phyloP scores from a whole-genome alignment of 75 land plant species.

The Isoetes taiwanensis region DNA sequence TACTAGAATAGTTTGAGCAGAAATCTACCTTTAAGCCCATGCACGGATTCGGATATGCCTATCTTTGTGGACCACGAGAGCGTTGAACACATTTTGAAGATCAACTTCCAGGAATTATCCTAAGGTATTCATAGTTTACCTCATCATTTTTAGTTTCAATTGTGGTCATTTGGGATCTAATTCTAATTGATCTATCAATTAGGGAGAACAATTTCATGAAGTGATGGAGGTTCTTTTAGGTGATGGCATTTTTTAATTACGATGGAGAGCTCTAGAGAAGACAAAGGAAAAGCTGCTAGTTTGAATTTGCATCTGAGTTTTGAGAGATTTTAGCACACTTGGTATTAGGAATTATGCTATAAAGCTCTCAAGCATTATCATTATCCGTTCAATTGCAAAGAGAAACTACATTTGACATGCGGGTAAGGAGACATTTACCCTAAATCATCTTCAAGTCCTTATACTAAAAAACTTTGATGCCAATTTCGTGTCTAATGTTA shows the following conservation, averaged over 20 bases:
- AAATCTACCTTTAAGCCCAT: too few relatives aligned
- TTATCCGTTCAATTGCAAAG: not conserved
- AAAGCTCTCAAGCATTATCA: not conserved
- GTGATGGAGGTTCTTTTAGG: constrained; percentile 1
- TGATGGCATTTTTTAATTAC: not conserved
- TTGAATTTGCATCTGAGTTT: not conserved
- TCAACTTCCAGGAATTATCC: too few relatives aligned
- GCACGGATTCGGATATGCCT: too few relatives aligned
- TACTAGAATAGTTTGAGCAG: too few relatives aligned
- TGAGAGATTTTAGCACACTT: not conserved
- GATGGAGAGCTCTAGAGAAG: not conserved
- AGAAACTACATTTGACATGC: not conserved
- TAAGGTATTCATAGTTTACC: too few relatives aligned
- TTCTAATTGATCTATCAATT: too few relatives aligned
- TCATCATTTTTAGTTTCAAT: too few relatives aligned
- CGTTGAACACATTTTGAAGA: too few relatives aligned
- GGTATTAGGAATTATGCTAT: not conserved
- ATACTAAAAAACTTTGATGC: not conserved
- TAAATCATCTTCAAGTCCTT: too few relatives aligned
- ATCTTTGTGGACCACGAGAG: too few relatives aligned
- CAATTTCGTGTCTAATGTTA: too few relatives aligned
- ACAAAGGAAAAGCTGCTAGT: not conserved
- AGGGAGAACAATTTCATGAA: not conserved
- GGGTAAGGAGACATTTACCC: not conserved
- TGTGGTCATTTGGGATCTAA: too few relatives aligned